phyloP scores from a whole-genome alignment of 352 stramenopile genomes.

The Phytophthora nicotianae region DNA sequence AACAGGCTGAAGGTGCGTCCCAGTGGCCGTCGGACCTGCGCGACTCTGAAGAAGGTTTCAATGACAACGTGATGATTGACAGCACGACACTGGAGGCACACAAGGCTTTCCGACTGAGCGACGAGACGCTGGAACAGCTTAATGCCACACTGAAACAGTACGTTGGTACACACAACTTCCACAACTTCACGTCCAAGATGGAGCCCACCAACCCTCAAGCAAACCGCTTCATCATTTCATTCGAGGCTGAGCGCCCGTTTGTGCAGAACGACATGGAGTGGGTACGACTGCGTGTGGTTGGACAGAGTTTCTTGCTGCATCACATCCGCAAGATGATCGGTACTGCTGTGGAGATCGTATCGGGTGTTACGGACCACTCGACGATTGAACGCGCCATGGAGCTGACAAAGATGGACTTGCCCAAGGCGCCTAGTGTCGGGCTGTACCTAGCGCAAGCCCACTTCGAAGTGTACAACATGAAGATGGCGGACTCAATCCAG shows the following conservation, averaged over 20 bases:
- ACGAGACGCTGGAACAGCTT: slow-evolving; percentile 54
- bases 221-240: slow-evolving; percentile 94
- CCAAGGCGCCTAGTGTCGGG: slow-evolving; percentile 86
- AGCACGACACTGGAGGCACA: slow-evolving; percentile 64
- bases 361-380: slow-evolving; percentile 49
- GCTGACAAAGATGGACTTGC: slow-evolving; percentile 86
- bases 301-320: slow-evolving; percentile 97
- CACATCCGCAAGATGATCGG: slow-evolving; percentile 99
- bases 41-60: slow-evolving; percentile 47
- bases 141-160: slow-evolving; percentile 68
- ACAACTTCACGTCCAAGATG: slow-evolving; percentile 97
- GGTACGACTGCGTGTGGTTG: slow-evolving; percentile 94
- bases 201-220: slow-evolving; percentile 81
- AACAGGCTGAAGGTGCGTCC: slow-evolving; percentile 5
- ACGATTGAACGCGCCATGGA: slow-evolving; percentile 68
- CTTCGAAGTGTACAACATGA: slow-evolving; percentile 88
- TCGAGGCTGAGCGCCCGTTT: slow-evolving; percentile 78
- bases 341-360: slow-evolving; percentile 75
- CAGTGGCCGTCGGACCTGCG: slow-evolving; percentile 43
- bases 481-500: slow-evolving; percentile 72
- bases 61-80: slow-evolving; percentile 59
- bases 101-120: slow-evolving; percentile 73
- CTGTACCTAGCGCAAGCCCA: slow-evolving; percentile 86
- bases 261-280: slow-evolving; percentile 94
- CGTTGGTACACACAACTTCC: slow-evolving; percentile 93